Evolutionary conservation across 176 grass and related monocot species (phyloP).

Genomic region (Stipa capillata): DNA sequence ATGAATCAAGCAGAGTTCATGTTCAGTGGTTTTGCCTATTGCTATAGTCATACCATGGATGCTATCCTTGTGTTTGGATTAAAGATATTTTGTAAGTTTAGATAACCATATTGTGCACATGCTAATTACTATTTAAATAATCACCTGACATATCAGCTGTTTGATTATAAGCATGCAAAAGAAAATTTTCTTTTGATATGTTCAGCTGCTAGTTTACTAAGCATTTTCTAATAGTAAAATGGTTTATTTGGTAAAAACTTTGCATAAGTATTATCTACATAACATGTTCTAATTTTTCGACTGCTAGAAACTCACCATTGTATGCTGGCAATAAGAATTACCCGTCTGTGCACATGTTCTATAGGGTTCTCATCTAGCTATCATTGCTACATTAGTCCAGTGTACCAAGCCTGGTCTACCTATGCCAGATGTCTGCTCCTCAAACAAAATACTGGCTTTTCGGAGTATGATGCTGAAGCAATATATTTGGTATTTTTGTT

Average conservation of each 20-base stretch:
- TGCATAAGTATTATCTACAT: neutral
- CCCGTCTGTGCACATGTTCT: too few species aligned
- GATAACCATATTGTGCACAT: neutral
- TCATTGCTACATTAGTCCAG: too few species aligned
- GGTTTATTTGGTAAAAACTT: neutral
- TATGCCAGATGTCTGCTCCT: neutral
- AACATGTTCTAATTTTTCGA: neutral
- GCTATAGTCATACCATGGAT: neutral
- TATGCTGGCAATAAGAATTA: too few species aligned
- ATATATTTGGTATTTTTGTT: neutral
- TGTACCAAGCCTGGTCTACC: neutral
- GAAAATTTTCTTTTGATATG: neutral
- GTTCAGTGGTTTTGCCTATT: neutral
- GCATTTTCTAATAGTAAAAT: neutral
- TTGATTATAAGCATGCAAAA: too few species aligned
- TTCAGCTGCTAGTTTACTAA: neutral
- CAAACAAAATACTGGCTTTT: neutral
- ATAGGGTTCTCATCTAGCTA: too few species aligned
- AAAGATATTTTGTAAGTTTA: neutral
- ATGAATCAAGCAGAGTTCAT: slow-evolving; percentile 6
- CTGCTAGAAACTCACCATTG: neutral
- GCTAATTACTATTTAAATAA: neutral
- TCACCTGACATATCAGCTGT: too few species aligned
- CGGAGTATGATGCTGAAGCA: neutral
- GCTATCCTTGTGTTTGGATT: slow-evolving; percentile 9